Percentiles rank a stretch among this genome's conserved stretches.
Conservation (phyloP, 345 rosid genomes). For the Boechera divaricarpa region DNA sequence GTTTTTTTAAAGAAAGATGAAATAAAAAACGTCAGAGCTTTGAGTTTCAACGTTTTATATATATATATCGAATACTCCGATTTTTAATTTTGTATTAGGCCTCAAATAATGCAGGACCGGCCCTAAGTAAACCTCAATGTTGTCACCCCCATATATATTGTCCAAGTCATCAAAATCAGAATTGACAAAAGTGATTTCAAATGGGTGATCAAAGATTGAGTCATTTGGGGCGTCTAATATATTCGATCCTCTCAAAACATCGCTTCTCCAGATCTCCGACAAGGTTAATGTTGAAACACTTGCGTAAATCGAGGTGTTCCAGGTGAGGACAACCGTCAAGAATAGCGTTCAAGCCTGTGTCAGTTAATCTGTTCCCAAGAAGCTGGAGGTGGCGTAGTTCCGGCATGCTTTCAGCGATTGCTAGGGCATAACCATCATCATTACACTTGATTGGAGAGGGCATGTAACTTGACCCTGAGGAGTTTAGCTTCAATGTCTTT, state of each 20-base stretch:
- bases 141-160: too few relatives aligned
- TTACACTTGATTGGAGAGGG: neutral
- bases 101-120: too few relatives aligned
- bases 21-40: too few relatives aligned
- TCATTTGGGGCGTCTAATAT: slow-evolving; percentile 50
- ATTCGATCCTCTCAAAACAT: slow-evolving; percentile 50
- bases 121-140: neutral
- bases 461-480: neutral
- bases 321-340: slow-evolving; percentile 59
- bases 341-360: slow-evolving; percentile 58
- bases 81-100: too few relatives aligned
- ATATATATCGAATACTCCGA: too few relatives aligned
- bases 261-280: slow-evolving; percentile 47
- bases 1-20: too few relatives aligned
- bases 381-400: slow-evolving; percentile 54
- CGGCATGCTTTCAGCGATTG: slow-evolving; percentile 62
- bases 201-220: slow-evolving; percentile 52
- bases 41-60: too few relatives aligned
- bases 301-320: slow-evolving; percentile 63
- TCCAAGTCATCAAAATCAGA: neutral
- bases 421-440: slow-evolving; percentile 49
- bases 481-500: slow-evolving; percentile 8
- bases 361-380: slow-evolving; percentile 54
- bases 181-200: neutral
- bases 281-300: slow-evolving; percentile 54